Percentiles rank a stretch among this genome's conserved stretches.
These are phyloP conservation scores for Artemisia annua DNA, from an alignment of 129 eudicot species.

Conservation along the genomic window DNA sequence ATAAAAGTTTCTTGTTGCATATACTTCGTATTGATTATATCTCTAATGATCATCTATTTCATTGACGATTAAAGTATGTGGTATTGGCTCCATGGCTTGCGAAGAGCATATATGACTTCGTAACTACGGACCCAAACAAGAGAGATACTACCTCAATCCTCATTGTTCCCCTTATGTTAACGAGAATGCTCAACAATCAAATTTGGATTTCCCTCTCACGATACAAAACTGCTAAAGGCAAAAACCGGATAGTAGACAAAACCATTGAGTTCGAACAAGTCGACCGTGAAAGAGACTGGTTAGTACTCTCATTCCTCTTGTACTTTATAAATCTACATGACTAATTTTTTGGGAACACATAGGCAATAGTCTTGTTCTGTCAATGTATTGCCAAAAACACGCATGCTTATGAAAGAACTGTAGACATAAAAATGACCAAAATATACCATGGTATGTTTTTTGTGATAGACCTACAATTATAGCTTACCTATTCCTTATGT, in stretches of 20 bases:
- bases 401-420: neutral
- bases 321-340: neutral
- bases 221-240: conserved; percentile 71
- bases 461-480: too few species aligned
- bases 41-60: neutral
- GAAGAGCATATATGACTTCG: conserved; percentile 43
- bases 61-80: conserved; percentile 40
- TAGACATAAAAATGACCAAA: neutral
- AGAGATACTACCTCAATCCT: conserved; percentile 36
- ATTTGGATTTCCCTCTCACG: conserved; percentile 79
- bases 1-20: too few species aligned
- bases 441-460: too few species aligned
- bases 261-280: conserved; percentile 80
- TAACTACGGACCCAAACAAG: conserved; percentile 29
- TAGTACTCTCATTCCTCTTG: neutral
- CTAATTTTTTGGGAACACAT: neutral
- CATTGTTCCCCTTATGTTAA: conserved; percentile 44
- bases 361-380: too few species aligned
- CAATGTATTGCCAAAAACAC: too few species aligned
- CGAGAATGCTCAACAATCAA: conserved; percentile 64
- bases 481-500: neutral
- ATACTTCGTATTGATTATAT: too few species aligned
- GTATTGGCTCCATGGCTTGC: conserved; percentile 63
- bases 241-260: conserved; percentile 61
- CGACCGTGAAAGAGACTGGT: conserved; percentile 80